Percentiles rank a stretch among this genome's conserved stretches.
Conservation (phyloP, 805 yeast genomes). For the Saccharomycopsis selenospora region DNA sequence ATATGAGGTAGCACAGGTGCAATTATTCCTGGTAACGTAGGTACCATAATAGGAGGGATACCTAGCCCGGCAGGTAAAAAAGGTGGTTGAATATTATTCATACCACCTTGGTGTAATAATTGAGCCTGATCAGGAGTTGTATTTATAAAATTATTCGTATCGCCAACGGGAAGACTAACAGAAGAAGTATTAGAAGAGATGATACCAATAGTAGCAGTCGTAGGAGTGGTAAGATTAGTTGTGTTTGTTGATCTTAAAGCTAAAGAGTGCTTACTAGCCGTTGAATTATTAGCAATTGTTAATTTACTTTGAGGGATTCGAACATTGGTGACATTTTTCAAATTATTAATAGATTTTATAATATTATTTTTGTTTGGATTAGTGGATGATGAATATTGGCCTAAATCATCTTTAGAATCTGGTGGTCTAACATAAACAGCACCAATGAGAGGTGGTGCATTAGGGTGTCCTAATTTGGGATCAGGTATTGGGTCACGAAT, state of each 20-base stretch:
- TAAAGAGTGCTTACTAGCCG: neutral
- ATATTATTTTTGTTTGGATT: constrained; percentile 14
- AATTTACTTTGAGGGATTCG: constrained; percentile 13
- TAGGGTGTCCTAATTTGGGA: constrained; percentile 71
- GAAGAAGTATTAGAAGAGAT: too few relatives aligned
- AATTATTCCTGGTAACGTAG: neutral
- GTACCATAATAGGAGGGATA: neutral
- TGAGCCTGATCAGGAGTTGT: too few relatives aligned
- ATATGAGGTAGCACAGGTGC: too few relatives aligned
- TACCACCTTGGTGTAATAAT: too few relatives aligned
- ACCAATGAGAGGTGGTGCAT: constrained; percentile 91
- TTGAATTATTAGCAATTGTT: neutral
- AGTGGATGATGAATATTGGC: constrained; percentile 26
- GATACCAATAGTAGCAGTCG: too few relatives aligned
- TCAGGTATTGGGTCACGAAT: constrained; percentile 72
- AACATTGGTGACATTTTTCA: constrained; percentile 18
- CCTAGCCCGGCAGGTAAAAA: neutral
- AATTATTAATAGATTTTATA: constrained; percentile 18
- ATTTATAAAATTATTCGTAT: too few relatives aligned
- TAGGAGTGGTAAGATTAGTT: too few relatives aligned
- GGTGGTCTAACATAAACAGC: constrained; percentile 77
- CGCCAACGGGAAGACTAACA: too few relatives aligned
- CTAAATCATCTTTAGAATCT: constrained; percentile 74
- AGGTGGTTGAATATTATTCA: too few relatives aligned
- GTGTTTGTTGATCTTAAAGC: too few relatives aligned